These are phyloP conservation scores for Hypoxylon intermedium DNA, from an alignment of 495 filamentous ascomycete species.

Conservation along the genomic window DNA sequence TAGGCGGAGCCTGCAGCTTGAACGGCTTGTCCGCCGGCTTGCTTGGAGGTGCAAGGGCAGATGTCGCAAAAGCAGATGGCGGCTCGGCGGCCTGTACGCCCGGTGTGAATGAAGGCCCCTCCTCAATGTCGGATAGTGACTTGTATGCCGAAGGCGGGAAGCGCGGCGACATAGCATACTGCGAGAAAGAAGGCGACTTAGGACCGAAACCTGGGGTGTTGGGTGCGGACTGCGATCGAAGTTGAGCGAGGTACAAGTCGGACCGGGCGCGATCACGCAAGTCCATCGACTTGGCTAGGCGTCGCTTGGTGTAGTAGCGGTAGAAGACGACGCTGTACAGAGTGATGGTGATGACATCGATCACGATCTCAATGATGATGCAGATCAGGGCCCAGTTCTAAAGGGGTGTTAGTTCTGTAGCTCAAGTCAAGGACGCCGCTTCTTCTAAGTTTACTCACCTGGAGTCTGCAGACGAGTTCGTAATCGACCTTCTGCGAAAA, in stretches of 20 bases:
- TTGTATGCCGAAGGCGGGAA: slow-evolving; percentile 60
- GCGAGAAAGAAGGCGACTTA: slow-evolving; percentile 62
- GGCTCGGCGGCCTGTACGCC: slow-evolving; percentile 52
- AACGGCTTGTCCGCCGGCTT: slow-evolving; percentile 66
- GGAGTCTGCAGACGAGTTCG: slow-evolving; percentile 90
- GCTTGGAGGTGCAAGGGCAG: slow-evolving; percentile 49
- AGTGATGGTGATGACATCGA: slow-evolving; percentile 87
- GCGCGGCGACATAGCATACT: slow-evolving; percentile 60
- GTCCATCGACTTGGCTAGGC: slow-evolving; percentile 95
- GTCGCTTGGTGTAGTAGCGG: slow-evolving; percentile 93
- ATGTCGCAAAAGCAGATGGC: slow-evolving; percentile 52
- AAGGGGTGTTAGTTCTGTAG: slow-evolving; percentile 16
- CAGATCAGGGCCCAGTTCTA: slow-evolving; percentile 96
- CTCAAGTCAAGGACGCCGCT: neutral
- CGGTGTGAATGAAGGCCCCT: slow-evolving; percentile 55
- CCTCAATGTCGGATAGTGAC: slow-evolving; percentile 52
- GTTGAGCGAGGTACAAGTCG: slow-evolving; percentile 94
- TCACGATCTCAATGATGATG: slow-evolving; percentile 93
- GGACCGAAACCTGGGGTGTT: slow-evolving; percentile 90
- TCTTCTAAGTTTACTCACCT: slow-evolving; percentile 66
- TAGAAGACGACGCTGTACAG: slow-evolving; percentile 96
- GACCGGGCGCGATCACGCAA: slow-evolving; percentile 89
- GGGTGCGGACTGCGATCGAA: slow-evolving; percentile 88
- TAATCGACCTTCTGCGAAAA: slow-evolving; percentile 84
- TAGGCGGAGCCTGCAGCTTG: slow-evolving; percentile 83